Base-by-base conservation (phyloP, 2,329 filamentous ascomycete species). In the Exophiala viscosa region DNA sequence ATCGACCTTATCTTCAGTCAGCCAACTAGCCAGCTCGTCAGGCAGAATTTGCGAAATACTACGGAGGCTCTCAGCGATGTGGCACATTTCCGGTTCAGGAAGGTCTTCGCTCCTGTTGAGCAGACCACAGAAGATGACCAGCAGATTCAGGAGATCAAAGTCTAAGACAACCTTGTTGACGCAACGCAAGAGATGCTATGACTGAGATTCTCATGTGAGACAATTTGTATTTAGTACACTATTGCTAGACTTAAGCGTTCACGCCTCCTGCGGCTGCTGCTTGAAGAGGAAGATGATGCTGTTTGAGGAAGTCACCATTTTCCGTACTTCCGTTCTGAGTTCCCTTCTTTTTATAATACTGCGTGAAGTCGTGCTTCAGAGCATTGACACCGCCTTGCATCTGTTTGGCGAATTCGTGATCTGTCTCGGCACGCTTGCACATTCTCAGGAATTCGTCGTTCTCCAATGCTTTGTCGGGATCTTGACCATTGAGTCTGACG, bases 1-100 rank as follows among this genome's bases (percentile, higher is more conserved):
- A 87, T 88, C 54, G 85, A 88, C 55, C 70, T 81, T 34, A 72
- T 88, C 15, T 87, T 88, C 65, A 75, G 78, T 45, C 75, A 79
- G 55, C 84, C 85, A 0, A 88, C 85, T 0, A 70, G 72, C 38
- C 77, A 84, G 40, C 75, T 87, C 40, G 83, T 87, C 0, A 73
- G 70, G 52, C 74, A 84, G 71, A 87, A 86, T 62, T 11, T 72
- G 17, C 68, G 66, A 53, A 76, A 72, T 59, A 71, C 71, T 2
- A 69, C 66, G 53, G 64, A 73, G 59, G 73, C 76, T 3, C 71
- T 75, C 4, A 66, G 66, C 23, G 76, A 79, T 60, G 52, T 80
- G 45, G 58, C 69, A 17, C 66, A 66, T 17, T 69, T 73, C 50
- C 68, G 75, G 33, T 70, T 75, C 49, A 69, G 68, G 58, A 78